Percentiles rank a stretch among this genome's conserved stretches.
Conservation (phyloP, 75 land plant species). For the Selaginella moellendorffii region DNA sequence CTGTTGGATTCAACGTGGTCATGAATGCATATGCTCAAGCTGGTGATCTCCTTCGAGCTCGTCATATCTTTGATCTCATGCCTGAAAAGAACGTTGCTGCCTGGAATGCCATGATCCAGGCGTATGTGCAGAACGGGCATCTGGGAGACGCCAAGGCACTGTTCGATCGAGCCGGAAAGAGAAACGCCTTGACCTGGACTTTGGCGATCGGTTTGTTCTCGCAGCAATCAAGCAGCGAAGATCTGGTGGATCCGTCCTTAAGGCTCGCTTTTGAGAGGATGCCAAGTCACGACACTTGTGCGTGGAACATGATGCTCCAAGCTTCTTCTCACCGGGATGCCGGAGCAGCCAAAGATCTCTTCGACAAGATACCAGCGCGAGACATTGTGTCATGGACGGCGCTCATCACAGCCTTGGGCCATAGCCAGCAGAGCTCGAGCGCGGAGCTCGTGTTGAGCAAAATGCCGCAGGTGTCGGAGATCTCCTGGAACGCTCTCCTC, state of each 20-base stretch:
- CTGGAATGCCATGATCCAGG: not conserved
- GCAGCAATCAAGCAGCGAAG: not conserved
- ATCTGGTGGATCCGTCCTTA: too few species aligned
- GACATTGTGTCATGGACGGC: too few species aligned
- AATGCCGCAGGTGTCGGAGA: too few species aligned
- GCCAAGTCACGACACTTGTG: not conserved
- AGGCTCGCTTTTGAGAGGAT: not conserved
- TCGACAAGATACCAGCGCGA: too few species aligned
- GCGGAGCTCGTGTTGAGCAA: too few species aligned
- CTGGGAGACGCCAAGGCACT: not conserved
- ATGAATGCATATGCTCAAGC: not conserved
- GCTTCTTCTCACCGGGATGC: not conserved
- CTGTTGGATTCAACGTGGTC: not conserved
- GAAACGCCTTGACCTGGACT: not conserved
- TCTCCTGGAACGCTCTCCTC: too few species aligned
- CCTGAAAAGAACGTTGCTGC: not conserved
- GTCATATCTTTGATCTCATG: not conserved
- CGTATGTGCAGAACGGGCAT: not conserved
- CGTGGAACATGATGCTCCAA: not conserved
- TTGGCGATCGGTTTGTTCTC: not conserved
- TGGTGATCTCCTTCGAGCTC: not conserved
- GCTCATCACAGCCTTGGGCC: too few species aligned
- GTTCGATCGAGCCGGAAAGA: not conserved
- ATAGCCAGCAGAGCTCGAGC: too few species aligned
- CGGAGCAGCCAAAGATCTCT: too few species aligned